phyloP scores from a whole-genome alignment of 2,329 filamentous ascomycete species.

The Didymella lethalis region DNA sequence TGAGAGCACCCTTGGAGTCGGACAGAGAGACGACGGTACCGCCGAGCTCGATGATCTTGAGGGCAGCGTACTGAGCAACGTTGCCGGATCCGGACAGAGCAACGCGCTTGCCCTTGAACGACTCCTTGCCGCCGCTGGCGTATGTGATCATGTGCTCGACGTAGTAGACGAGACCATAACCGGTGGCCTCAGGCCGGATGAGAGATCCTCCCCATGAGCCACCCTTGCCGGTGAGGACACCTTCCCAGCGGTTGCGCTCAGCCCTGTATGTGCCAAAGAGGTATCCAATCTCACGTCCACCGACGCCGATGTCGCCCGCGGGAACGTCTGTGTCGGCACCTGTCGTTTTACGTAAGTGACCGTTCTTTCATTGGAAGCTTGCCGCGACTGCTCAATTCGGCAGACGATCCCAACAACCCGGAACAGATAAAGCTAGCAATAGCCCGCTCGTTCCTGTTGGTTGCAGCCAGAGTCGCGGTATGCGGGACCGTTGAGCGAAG shows the following conservation, averaged over 20 bases:
- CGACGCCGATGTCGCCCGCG: constrained; percentile 95
- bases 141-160: constrained; percentile 70
- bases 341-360: constrained; percentile 41
- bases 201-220: constrained; percentile 89
- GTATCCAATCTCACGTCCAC: constrained; percentile 89
- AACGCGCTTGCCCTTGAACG: constrained; percentile 89
- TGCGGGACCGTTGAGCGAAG: constrained; percentile 25
- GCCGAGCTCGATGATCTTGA: constrained; percentile 96
- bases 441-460: constrained; percentile 25
- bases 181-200: constrained; percentile 96
- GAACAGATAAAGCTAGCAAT: constrained; percentile 26
- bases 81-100: constrained; percentile 97
- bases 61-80: constrained; percentile 95
- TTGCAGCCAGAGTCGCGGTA: constrained; percentile 22
- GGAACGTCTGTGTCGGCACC: constrained; percentile 93
- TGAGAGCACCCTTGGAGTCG: constrained; percentile 85
- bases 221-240: constrained; percentile 95
- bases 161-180: constrained; percentile 89
- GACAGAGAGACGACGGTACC: constrained; percentile 91
- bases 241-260: constrained; percentile 90
- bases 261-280: constrained; percentile 94
- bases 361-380: constrained; percentile 48
- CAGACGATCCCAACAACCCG: constrained; percentile 5
- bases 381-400: constrained; percentile 12
- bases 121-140: constrained; percentile 77